Evolutionary conservation across 768 basidiomycete species (phyloP), one percentile per base, ranked within the genome.

Genomic region (Serendipita sp.): DNA sequence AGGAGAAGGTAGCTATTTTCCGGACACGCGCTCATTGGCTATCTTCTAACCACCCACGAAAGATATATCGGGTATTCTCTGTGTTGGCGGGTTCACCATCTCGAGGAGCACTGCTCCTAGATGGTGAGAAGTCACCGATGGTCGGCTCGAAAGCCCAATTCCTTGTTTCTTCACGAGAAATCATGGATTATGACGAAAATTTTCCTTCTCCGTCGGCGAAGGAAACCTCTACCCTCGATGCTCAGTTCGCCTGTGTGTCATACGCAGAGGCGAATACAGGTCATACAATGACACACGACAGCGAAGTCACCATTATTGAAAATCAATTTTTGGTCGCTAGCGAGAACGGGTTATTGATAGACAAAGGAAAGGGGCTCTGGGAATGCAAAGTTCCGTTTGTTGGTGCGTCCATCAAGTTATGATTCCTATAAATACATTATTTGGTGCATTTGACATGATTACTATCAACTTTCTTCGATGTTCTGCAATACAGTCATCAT

Each of bases 51-150:
- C 38, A 5, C 14, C 14, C 5, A 7, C 7, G 38, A 14, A 20
- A 58, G 53, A 34, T 58, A 26, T 11, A 11, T n/a, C 24, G 53
- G 28, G n/a, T 20, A 13, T 33, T 58, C n/a, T 58, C 53, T 24
- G 33, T 58, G 13, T 58, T 31, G 24, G 53, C 53, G 17, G 53
- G 53, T n/a, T 58, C 53, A 28, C 53, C 53, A 9, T 58, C 53
- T 34, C 53, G 53, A 28, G 53, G 53, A 11, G 53, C 53, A 13
- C n/a, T 58, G 53, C 53, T 58, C 22, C n/a, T 58, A 58, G 53
- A 58, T n/a, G 53, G 22, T 11, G 53, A 58, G 28, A 3, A n/a
- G 11, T 22, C 53, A 3, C 53, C 53, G 9, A n/a, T 11, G 13
- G 31, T 28, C n/a, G 53, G 53, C 9, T n/a, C 20, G 28, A 58